Evolutionary conservation across 495 filamentous ascomycete genomes (phyloP).

Genomic region (Daldinia bambusicola): DNA sequence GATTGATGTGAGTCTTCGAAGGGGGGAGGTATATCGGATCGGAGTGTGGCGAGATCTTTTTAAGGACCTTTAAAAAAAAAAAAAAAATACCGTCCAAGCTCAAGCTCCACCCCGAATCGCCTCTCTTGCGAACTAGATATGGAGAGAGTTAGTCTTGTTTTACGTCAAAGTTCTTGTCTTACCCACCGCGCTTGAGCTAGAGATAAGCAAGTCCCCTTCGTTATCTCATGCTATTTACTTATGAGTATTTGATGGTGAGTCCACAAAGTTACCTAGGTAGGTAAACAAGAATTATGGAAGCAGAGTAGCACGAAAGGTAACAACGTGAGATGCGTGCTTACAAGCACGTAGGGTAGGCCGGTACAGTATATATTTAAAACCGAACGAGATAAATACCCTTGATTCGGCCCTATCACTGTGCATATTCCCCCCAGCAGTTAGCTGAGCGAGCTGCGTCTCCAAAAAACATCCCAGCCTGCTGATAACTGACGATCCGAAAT

Average conservation of each 20-base stretch:
- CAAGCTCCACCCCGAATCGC: constrained; percentile 30
- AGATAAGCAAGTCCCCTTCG: constrained; percentile 3
- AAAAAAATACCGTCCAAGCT: constrained; percentile 8
- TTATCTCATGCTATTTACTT: neutral
- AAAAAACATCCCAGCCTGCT: constrained; percentile 14
- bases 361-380: neutral
- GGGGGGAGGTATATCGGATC: constrained; percentile 13
- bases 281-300: neutral
- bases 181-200: constrained; percentile 6
- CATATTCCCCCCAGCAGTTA: neutral
- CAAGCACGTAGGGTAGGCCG: too few species aligned
- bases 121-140: constrained; percentile 7
- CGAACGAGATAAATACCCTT: neutral
- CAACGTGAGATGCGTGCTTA: neutral
- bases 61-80: constrained; percentile 3
- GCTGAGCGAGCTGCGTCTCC: constrained; percentile 11
- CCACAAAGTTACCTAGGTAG: neutral
- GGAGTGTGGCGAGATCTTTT: constrained; percentile 15
- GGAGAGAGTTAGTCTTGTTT: constrained; percentile 14
- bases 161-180: constrained; percentile 19
- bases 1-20: neutral
- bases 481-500: constrained; percentile 24
- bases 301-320: neutral
- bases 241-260: neutral
- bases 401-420: constrained; percentile 3